These are phyloP conservation scores for Solanum gandarillasii DNA, from an alignment of 257 asterid species.

Conservation along the genomic window DNA sequence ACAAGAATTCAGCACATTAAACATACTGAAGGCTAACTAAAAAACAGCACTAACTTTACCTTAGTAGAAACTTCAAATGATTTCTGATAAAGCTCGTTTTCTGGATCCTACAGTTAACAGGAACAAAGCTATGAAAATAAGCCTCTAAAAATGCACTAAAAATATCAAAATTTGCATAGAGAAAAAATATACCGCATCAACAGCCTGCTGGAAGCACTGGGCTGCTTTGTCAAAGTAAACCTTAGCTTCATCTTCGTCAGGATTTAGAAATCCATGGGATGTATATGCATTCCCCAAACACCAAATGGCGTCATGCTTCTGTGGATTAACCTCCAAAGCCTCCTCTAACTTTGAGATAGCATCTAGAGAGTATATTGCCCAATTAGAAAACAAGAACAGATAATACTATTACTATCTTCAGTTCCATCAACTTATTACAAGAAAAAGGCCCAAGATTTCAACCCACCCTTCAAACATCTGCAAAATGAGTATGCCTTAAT, in stretches of 20 bases:
- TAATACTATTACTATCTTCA: background rate
- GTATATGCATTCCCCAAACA: conserved; percentile 87
- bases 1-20: background rate
- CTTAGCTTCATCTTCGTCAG: conserved; percentile 60
- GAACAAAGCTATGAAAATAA: background rate
- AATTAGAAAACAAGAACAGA: background rate
- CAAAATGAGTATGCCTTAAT: background rate
- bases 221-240: conserved; percentile 51
- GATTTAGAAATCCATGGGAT: conserved; percentile 58
- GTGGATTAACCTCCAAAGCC: conserved; percentile 60
- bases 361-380: conserved; percentile 25
- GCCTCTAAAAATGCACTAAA: background rate
- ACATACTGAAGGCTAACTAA: background rate
- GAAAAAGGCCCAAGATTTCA: background rate
- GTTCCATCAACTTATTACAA: background rate
- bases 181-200: conserved; percentile 33
- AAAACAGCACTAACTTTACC: conserved; percentile 28
- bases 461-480: background rate
- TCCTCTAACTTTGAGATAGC: conserved; percentile 78
- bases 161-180: background rate
- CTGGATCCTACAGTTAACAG: conserved; percentile 54
- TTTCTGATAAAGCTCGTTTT: conserved; percentile 64
- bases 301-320: conserved; percentile 74
- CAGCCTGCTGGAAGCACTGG: conserved; percentile 55
- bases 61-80: conserved; percentile 68